Base-by-base conservation (phyloP, 2,329 filamentous ascomycete species). In the Fusarium anguioides region DNA sequence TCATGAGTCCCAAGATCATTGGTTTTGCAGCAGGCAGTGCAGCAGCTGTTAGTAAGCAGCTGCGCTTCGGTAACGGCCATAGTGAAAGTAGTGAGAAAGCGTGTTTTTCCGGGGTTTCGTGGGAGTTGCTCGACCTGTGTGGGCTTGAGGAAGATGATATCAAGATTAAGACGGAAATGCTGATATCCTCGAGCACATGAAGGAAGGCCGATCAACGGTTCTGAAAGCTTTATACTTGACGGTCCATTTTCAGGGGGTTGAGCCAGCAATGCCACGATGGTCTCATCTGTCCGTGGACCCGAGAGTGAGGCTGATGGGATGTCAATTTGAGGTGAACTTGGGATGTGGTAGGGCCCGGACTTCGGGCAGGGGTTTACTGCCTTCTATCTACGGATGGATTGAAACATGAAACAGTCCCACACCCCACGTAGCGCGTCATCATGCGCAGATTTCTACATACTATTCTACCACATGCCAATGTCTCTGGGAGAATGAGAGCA, bases 1-100 rank as follows among this genome's bases (percentile, higher is more conserved):
- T 76, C 74, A 54, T 76, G 74, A 11, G 74, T 76, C 40, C 74
- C 74, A 29, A 76, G 69, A 57, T 76, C 74, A 31, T 52, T 75
- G 20, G 73, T 72, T 62, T 76, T 76, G 55, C 74, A 76, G 48
- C 74, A 76, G 37, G 58, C 74, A 39, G 69, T 73, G 44, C 74
- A 76, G 57, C 74, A 76, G 40, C 53, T 57, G 53, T 76, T 60
- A 44, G 66, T 57, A 23, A 69, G 60, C 26, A 60, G 56, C 46
- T 54, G 52, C 37, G 54, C 23, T 26, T 74, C 63, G 35, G 23
- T 36, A 36, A 55, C 51, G 45, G 63, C 46, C 74, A 75, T 75
- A 9, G 18, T 46, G 39, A 44, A 33, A 21, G 36, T 24, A 26
- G 17, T 31, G 35, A 41, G 17, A 31, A 26, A 47, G n/a, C 15